Evolutionary conservation across 1,139 yeast genomes (phyloP), one percentile per base, ranked within the genome.

Genomic region (Yamadazyma pseudoaaseri): DNA sequence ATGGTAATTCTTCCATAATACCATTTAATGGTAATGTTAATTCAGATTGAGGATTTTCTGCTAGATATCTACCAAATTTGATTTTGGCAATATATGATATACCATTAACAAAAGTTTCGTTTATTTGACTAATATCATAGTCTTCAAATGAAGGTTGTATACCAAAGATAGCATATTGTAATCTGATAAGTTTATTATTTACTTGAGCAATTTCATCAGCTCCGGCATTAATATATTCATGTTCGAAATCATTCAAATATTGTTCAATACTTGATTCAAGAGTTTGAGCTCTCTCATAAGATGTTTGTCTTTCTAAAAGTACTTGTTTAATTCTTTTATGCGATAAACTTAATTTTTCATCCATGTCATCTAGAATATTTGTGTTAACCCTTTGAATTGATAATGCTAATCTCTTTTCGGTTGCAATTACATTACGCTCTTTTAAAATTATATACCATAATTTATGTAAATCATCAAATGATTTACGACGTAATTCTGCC

Each of bases 391-490:
- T 52, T 31, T 58, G 57, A 26, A 65, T 40, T 21, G 62, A 38
- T 33, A 56, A 57, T 5, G 61, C 63, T 38, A 68, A 55, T 44
- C 81, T 77, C 34, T 72, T 70, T 58, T 94, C 98, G 49, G 96
- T 75, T 23, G 81, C 80, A 38, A 92, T 59, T 25, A 79, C 65
- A 59, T 92, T 94, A 46, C 95, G 70, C 58, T 92, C 96, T 54
- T 80, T 85, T 45, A 92, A 65, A 45, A 90, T 79, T 31, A 83
- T 70, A 57, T 87, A 90, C 97, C 98, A 92, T 49, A 92, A 70
- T 30, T 79, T 76, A 60, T 94, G 98, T 50, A 92, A 67, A 57
- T 92, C 98, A 27, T 89, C 95, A 52, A 89, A 94, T 11, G 89
- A 79, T 58, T 92, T 94, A 42, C 94, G 75, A 59, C 99, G 81